phyloP scores from a whole-genome alignment of 1,284 basidiomycete genomes.

The Ceratobasidium sp. region DNA sequence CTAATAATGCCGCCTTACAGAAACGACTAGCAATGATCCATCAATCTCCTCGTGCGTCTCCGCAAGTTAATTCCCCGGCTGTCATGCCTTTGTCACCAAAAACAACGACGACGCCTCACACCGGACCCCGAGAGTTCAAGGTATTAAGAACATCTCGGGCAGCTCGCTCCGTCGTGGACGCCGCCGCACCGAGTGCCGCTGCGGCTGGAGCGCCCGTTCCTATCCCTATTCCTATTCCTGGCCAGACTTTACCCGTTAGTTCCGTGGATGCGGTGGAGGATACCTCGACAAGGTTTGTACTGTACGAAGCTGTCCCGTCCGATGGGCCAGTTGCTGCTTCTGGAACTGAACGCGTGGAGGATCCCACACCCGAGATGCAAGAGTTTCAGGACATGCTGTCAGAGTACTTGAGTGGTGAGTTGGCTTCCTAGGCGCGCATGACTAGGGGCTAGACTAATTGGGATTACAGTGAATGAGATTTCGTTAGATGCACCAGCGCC shows the following conservation, averaged over 20 bases:
- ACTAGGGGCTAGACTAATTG: background rate
- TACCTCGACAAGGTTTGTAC: background rate
- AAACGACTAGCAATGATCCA: conserved; percentile 30
- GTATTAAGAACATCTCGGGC: conserved; percentile 22
- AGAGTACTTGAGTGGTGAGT: conserved; percentile 24
- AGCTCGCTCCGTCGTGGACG: background rate
- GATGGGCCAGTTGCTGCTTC: background rate
- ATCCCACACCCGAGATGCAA: conserved; percentile 18
- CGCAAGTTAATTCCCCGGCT: conserved; percentile 23
- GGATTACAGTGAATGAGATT: conserved; percentile 15
- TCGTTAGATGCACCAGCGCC: conserved; percentile 27
- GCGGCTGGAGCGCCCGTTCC: conserved; percentile 19
- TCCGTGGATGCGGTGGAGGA: background rate
- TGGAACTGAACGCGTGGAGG: background rate
- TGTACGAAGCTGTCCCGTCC: conserved; percentile 28
- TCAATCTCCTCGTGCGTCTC: conserved; percentile 20
- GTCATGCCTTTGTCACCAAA: conserved; percentile 9
- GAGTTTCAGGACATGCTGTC: conserved; percentile 27
- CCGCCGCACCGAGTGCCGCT: background rate
- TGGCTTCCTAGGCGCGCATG: background rate
- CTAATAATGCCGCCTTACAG: background rate
- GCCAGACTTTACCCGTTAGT: conserved; percentile 3
- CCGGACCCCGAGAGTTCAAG: conserved; percentile 16
- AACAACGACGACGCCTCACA: background rate
- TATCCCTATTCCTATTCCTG: conserved; percentile 24